Conservation (phyloP, 2,329 filamentous ascomycete species). For the Falciphora oryzae region DNA sequence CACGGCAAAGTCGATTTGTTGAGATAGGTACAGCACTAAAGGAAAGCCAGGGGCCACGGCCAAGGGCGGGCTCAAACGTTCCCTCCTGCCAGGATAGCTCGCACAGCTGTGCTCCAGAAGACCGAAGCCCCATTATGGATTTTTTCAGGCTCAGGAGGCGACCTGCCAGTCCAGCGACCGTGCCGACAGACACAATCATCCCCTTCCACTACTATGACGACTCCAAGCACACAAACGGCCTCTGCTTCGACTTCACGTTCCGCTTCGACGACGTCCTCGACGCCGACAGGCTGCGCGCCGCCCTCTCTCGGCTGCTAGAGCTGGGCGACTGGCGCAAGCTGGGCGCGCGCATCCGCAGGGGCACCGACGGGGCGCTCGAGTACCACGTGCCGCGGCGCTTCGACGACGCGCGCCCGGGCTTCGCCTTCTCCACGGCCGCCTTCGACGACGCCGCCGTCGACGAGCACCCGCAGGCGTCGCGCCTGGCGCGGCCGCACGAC, state of each 20-base stretch:
- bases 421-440: conserved; percentile 28
- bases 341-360: conserved; percentile 33
- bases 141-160: no score
- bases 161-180: no score
- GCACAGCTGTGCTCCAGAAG: no score
- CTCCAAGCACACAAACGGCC: conserved; percentile 14
- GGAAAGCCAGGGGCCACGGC: no score
- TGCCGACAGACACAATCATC: conserved; percentile 22
- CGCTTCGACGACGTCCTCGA: conserved; percentile 43
- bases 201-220: conserved; percentile 28
- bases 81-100: no score
- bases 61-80: no score
- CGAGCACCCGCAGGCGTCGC: conserved; percentile 29
- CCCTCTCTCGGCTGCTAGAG: conserved; percentile 32
- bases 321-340: conserved; percentile 40
- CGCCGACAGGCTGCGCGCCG: conserved; percentile 27
- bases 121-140: no score
- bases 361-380: conserved; percentile 8
- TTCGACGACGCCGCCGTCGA: conserved; percentile 25
- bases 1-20: no score
- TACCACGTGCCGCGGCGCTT: conserved; percentile 33
- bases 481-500: conserved; percentile 21
- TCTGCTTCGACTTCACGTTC: conserved; percentile 29
- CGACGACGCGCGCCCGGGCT: conserved; percentile 27
- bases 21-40: no score